Evolutionary conservation across 2,329 filamentous ascomycete genomes (phyloP), one percentile per base, ranked within the genome.

Genomic region (Malbranchea cinnamomea): DNA sequence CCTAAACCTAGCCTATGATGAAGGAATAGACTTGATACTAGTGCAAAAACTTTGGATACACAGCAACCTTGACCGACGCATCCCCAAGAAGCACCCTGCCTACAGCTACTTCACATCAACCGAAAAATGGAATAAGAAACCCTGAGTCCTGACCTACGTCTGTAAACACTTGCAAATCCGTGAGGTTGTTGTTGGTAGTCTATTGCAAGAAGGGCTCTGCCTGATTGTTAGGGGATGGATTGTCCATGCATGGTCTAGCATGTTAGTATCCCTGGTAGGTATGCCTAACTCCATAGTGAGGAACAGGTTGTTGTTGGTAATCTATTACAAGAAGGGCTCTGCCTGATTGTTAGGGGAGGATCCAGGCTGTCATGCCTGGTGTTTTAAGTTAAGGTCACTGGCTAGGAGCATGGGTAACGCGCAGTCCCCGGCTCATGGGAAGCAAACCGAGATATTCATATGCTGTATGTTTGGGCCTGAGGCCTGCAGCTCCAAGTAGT

Each of bases 71-170:
- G 12, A 13, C 7, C 7, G 23, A 13, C 23, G 23, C 7, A 26
- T 26, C 23, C 13, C 23, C 23, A 26, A 26, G 12, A 26, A 26
- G 12, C 23, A 26, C 12, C 23, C 23, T 9, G 23, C 23, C 12
- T 26, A 9, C 23, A 26, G 8, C 23, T 26, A 12, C 23, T 26
- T 26, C 12, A 26, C 23, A 8, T 12, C 23, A 8, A 13, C 13
- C 12, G 23, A 26, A 12, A 26, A 26, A 26, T 26, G 23, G 23
- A 12, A 26, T 7, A 8, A 26, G 12, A 8, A 26, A 12, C 23
- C 23, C 7, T 12, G 23, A 26, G 23, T 26, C 23, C 23, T 26
- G 12, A 26, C 23, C 23, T 26, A 26, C 23, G 23, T 26, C 8
- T 12, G 23, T 7, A 26, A 26, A 26, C 23, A 26, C 12, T 12